Base-by-base conservation (phyloP, 306 rosid species). In the Prunus davidiana region DNA sequence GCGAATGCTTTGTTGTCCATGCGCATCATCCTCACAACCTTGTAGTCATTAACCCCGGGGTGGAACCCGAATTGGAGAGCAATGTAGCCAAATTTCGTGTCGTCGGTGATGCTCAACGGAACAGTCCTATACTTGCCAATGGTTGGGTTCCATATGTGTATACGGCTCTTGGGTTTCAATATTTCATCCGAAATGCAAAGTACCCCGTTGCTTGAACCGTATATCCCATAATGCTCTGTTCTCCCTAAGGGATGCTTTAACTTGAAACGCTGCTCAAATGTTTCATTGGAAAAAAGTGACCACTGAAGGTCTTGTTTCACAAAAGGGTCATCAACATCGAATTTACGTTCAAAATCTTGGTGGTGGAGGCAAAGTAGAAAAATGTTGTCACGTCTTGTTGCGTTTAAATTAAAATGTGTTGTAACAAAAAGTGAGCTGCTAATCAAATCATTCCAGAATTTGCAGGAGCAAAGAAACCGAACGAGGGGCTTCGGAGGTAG, bases 1-100 rank as follows among this genome's bases (percentile, higher is more conserved):
- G 27, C 27, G 9, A 56, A 20, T 25, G 62, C 62, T 2, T n/a
- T 56, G 62, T 3, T 15, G 19, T 2, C 15, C 5, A 9, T 45
- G 46, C 46, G 12, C 34, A 38, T n/a, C 74, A 70, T 51, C 22
- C 27, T 11, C 32, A 70, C 74, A 15, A 52, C 74, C 57, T 55
- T 51, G 63, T 51, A 70, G 49, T 70, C 74, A 32, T 70, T 52
- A 10, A 18, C 19, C 28, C 18, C n/a, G 3, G 74, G 74, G 32
- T 69, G 74, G 74, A 50, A 69, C 9, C 73, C 73, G 27, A 69
- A 69, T 8, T 45, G 51, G 60, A 69, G 58, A n/a, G 43, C 14
- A 28, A 69, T 7, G 45, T 69, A 45, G 7, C 52, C 52, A 41
- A 49, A 43, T 16, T 50, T 69, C 3, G 54, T 20, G 55, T 49